Conservation (phyloP, 1,284 basidiomycete species). For the Irpex rosettiformis region DNA sequence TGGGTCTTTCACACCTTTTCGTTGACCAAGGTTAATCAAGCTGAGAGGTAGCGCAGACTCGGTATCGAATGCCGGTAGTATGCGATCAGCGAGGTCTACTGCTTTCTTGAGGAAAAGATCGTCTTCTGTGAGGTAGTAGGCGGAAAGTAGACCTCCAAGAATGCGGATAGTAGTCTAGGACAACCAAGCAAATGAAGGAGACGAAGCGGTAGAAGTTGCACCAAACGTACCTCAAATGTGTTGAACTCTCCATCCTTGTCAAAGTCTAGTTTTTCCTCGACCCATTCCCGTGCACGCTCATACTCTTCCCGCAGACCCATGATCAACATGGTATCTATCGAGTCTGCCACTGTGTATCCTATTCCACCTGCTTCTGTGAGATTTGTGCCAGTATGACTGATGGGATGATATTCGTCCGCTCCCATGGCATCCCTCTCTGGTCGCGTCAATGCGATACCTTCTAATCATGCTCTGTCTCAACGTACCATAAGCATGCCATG, state of each 20-base stretch:
- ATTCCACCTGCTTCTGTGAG: constrained; percentile 74
- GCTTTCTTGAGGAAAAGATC: constrained; percentile 73
- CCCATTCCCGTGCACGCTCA: constrained; percentile 74
- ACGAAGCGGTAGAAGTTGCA: constrained; percentile 7
- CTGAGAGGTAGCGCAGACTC: constrained; percentile 80
- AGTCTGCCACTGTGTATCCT: constrained; percentile 83
- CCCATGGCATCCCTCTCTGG: constrained; percentile 87
- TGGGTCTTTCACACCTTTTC: constrained; percentile 60
- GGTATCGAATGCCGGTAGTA: constrained; percentile 85
- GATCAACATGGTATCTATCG: constrained; percentile 84
- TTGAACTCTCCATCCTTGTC: constrained; percentile 81
- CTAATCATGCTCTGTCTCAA: constrained; percentile 11
- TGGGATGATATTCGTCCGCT: constrained; percentile 84
- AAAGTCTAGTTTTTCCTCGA: constrained; percentile 68
- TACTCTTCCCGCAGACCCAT: constrained; percentile 85
- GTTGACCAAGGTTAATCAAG: constrained; percentile 70
- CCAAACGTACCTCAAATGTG: constrained; percentile 79
- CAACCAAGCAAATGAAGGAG: neutral
- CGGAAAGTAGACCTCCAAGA: constrained; percentile 80
- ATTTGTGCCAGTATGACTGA: constrained; percentile 72
- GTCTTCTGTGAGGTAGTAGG: constrained; percentile 73
- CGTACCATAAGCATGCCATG: constrained; percentile 77
- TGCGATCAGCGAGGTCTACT: constrained; percentile 77
- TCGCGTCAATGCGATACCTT: constrained; percentile 23
- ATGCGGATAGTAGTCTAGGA: constrained; percentile 75